Evolutionary conservation across 2,329 filamentous ascomycete species (phyloP).

Genomic region (Huntiella bhutanensis): DNA sequence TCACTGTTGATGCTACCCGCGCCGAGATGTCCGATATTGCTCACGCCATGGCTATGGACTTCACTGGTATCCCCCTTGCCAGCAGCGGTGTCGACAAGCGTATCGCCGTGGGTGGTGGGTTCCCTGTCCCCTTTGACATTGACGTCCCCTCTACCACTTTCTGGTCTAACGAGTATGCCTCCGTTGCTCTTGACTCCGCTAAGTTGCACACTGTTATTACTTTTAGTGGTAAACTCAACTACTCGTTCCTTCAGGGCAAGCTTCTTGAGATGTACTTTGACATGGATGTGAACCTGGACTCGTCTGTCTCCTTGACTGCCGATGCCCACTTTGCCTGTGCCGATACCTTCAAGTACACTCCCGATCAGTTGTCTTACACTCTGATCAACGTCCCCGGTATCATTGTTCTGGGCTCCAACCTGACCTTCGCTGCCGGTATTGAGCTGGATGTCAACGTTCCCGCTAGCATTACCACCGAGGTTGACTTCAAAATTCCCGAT

Average conservation of each 20-base stretch:
- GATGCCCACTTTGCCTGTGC: constrained; percentile 18
- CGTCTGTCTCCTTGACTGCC: constrained; percentile 20
- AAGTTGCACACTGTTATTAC: constrained; percentile 20
- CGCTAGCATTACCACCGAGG: constrained; percentile 17
- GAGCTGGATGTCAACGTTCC: constrained; percentile 19
- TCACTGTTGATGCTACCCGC: constrained; percentile 18
- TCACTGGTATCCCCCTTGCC: constrained; percentile 15
- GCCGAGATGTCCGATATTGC: constrained; percentile 18
- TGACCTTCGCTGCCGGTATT: constrained; percentile 21
- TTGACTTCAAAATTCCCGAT: constrained; percentile 18
- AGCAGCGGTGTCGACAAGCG: constrained; percentile 12
- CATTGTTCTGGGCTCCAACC: constrained; percentile 20
- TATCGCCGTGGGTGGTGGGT: background rate
- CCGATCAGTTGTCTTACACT: constrained; percentile 18
- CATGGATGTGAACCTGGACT: constrained; percentile 21
- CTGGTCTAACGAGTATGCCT: constrained; percentile 17
- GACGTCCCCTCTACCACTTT: constrained; percentile 13
- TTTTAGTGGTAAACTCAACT: constrained; percentile 23
- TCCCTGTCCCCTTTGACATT: background rate
- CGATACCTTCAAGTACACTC: constrained; percentile 19
- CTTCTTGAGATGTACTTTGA: constrained; percentile 21
- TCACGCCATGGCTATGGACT: constrained; percentile 13
- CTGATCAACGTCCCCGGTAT: constrained; percentile 23
- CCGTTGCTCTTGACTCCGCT: constrained; percentile 19
- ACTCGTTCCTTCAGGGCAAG: background rate